phyloP scores from a whole-genome alignment of 352 stramenopile species.

The Phytophthora palmivora region DNA sequence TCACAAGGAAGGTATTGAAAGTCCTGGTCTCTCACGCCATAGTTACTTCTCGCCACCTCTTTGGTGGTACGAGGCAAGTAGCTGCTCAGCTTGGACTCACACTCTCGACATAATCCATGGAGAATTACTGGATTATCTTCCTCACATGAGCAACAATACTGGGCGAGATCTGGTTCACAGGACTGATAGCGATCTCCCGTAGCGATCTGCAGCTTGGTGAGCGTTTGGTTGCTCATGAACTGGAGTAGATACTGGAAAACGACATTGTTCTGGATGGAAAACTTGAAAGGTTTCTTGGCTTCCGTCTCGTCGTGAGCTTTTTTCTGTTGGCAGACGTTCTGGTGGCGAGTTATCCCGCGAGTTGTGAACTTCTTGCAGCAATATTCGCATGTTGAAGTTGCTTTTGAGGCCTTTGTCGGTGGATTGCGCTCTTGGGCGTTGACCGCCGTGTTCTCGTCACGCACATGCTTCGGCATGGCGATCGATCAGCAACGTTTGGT shows the following conservation, averaged over 20 bases:
- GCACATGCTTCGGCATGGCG: conserved; percentile 7
- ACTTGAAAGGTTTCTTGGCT: conserved; percentile 28
- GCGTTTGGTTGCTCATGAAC: conserved; percentile 34
- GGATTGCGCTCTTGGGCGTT: neutral
- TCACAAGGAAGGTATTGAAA: conserved; percentile 17
- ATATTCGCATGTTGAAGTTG: conserved; percentile 17
- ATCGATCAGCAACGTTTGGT: no score
- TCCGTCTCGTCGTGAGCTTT: neutral
- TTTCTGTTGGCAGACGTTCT: conserved; percentile 24
- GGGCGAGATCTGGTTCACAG: conserved; percentile 19
- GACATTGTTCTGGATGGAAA: conserved; percentile 19
- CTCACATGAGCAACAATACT: conserved; percentile 32
- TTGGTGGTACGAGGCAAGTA: conserved; percentile 30
- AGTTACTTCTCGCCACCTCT: conserved; percentile 16
- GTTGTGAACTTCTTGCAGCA: conserved; percentile 26
- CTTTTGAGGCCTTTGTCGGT: conserved; percentile 7
- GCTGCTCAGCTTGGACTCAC: conserved; percentile 7
- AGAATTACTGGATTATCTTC: conserved; percentile 32
- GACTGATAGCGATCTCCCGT: conserved; percentile 20
- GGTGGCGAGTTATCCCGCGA: conserved; percentile 24
- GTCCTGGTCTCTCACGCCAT: conserved; percentile 18
- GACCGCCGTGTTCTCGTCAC: neutral
- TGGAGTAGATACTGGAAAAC: conserved; percentile 20
- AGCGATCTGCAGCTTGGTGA: conserved; percentile 35
- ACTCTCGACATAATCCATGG: conserved; percentile 13